Evolutionary conservation across 441 rosid genomes (phyloP).

Genomic region (Viola pubescens): DNA sequence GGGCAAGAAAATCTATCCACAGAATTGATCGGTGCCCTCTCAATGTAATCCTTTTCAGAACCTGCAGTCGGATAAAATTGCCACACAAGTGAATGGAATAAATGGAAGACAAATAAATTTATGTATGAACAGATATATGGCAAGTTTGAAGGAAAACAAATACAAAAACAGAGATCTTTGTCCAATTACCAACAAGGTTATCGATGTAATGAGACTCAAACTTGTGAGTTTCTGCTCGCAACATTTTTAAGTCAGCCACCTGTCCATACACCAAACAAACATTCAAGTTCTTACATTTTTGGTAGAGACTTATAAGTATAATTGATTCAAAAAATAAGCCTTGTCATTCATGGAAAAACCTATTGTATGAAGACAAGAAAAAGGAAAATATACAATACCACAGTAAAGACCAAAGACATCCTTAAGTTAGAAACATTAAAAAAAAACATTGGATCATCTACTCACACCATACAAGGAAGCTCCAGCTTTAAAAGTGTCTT

Average conservation of each 20-base stretch:
- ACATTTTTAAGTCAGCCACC: conserved; percentile 73
- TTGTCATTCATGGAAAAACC: not conserved
- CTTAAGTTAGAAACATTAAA: not conserved
- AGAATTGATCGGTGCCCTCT: conserved; percentile 77
- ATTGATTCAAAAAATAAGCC: not conserved
- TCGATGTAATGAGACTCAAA: conserved; percentile 79
- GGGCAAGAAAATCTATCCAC: conserved; percentile 84
- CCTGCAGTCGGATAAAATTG: conserved; percentile 37
- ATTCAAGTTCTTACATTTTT: conserved; percentile 6
- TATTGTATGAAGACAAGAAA: not conserved
- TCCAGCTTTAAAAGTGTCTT: conserved; percentile 78
- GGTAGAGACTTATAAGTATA: not conserved
- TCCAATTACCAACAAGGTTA: conserved; percentile 73
- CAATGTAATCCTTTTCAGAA: conserved; percentile 48
- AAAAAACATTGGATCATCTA: conserved; percentile 12
- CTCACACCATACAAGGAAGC: conserved; percentile 88
- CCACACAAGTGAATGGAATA: conserved; percentile 11
- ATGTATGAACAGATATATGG: not conserved
- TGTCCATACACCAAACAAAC: conserved; percentile 25
- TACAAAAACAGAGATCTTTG: not conserved
- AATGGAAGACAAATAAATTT: not conserved
- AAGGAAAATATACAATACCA: not conserved
- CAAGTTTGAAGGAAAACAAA: too few species aligned
- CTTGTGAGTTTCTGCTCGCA: conserved; percentile 74
- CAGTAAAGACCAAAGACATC: not conserved